Evolutionary conservation across 768 basidiomycete species (phyloP), one percentile per base, ranked within the genome.

Genomic region (Leucocoprinus sp.): DNA sequence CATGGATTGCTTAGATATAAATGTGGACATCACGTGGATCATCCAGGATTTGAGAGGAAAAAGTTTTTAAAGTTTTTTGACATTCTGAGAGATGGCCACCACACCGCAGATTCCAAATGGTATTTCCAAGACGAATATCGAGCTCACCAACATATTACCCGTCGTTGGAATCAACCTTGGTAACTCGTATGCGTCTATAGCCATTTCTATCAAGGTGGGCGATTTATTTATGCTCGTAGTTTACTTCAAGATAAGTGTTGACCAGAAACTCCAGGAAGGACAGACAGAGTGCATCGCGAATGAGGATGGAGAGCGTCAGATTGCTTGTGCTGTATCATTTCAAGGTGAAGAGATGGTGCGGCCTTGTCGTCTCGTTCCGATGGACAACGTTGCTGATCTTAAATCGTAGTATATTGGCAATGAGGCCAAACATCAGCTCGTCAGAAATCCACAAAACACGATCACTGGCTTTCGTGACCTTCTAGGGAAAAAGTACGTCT

Each of bases 221-320:
- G 21, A n/a, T n/a, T n/a, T n/a, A n/a, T n/a, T n/a, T n/a, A n/a
- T n/a, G n/a, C 43, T 31, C 31, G 9, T 11, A 31, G n/a, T 8
- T 31, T 11, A 8, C 40, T 24, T 11, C 21, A 29, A 22, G 22
- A 9, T 44, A n/a, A 19, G 39, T n/a, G 41, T 28, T 33, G 37
- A 41, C 39, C 38, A 31, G 45, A 23, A 38, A 27, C 19, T 17
- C 26, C 44, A 93, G 91, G 92, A 96, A 65, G 89, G 89, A 8
- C 70, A 86, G 23, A 84, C 93, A 34, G 89, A 93, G 58, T 95
- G 90, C 60, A 97, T 98, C 50, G 96, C 93, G 4, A 98, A 97
- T 61, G 93, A 98, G 60, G 95, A 98, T 60, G 95, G 96, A 24
- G 95, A 97, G 60, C 84, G 96, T 24, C 95, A 99, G 68, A 98